Percentiles rank a stretch among this genome's conserved stretches.
Evolutionary conservation across 2,329 filamentous ascomycete species (phyloP).

Genomic region (Leptosphaerulina australis): DNA sequence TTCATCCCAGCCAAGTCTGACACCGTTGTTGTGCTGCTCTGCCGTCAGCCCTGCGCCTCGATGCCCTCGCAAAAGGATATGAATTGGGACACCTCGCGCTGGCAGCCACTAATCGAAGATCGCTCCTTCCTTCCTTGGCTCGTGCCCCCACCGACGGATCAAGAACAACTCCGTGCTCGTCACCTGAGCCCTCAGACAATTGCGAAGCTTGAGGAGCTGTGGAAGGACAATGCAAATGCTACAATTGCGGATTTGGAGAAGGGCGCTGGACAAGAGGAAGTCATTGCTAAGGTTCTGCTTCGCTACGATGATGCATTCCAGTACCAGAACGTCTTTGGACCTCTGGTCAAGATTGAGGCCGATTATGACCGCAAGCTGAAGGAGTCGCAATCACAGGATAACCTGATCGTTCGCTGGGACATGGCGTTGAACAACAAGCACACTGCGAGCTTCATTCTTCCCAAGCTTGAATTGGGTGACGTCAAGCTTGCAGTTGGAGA

Average conservation of each 20-base stretch:
- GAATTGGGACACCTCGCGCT: slow-evolving; percentile 98
- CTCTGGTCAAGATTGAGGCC: slow-evolving; percentile 97
- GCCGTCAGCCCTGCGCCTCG: slow-evolving; percentile 93
- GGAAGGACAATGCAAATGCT: slow-evolving; percentile 91
- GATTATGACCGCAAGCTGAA: slow-evolving; percentile 99
- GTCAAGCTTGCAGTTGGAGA: slow-evolving; percentile 98
- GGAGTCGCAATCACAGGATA: slow-evolving; percentile 96
- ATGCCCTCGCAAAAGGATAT: slow-evolving; percentile 97
- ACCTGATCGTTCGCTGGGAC: slow-evolving; percentile 92
- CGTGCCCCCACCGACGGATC: slow-evolving; percentile 84
- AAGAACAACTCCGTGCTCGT: slow-evolving; percentile 92
- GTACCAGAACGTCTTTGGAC: slow-evolving; percentile 98
- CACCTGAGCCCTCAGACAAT: slow-evolving; percentile 95
- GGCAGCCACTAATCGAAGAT: slow-evolving; percentile 97
- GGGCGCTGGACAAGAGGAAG: slow-evolving; percentile 88
- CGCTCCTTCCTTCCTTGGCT: slow-evolving; percentile 95
- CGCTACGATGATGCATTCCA: slow-evolving; percentile 98
- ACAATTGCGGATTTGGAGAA: slow-evolving; percentile 93
- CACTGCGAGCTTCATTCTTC: slow-evolving; percentile 90
- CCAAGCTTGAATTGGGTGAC: slow-evolving; percentile 96
- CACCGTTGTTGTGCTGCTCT: slow-evolving; percentile 94
- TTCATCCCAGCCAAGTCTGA: slow-evolving; percentile 99
- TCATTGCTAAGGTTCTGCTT: slow-evolving; percentile 87
- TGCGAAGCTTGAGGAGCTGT: slow-evolving; percentile 94
- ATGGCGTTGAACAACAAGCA: slow-evolving; percentile 97